Percentiles rank a stretch among this genome's conserved stretches.
Evolutionary conservation across 1,284 basidiomycete genomes (phyloP).

Genomic region (Caloboletus inedulis): DNA sequence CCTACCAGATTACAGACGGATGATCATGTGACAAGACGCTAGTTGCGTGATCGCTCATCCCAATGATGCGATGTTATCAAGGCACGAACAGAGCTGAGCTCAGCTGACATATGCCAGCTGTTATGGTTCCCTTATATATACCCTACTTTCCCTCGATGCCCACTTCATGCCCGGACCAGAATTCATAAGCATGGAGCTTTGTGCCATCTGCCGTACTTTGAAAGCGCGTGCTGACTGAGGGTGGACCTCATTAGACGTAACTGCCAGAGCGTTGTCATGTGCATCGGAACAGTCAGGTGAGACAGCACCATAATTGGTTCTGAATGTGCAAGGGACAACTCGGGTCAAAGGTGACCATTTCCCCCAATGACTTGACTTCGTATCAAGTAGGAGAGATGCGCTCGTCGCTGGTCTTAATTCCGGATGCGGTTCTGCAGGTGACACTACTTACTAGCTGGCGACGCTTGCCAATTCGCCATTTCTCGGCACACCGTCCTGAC

Average conservation of each 20-base stretch:
- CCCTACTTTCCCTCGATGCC: not conserved
- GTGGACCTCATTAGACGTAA: not conserved
- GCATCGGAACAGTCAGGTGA: not conserved
- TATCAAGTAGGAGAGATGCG: not conserved
- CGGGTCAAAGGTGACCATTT: not conserved
- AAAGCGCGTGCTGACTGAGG: not conserved
- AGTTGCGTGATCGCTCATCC: too few relatives aligned
- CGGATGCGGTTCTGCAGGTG: too few relatives aligned
- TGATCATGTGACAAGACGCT: too few relatives aligned
- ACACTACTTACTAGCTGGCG: too few relatives aligned
- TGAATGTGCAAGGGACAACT: not conserved
- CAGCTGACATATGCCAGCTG: too few relatives aligned
- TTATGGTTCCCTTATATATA: not conserved
- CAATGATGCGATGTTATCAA: too few relatives aligned
- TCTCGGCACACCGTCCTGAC: too few relatives aligned
- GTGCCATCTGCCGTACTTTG: not conserved
- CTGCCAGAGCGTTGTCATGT: too few relatives aligned
- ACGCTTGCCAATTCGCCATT: too few relatives aligned
- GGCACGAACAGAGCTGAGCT: too few relatives aligned
- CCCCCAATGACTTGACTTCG: not conserved
- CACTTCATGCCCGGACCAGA: too few relatives aligned
- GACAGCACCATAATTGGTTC: not conserved
- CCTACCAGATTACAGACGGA: too few relatives aligned
- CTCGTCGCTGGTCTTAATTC: not conserved
- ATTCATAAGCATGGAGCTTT: not conserved